Conservation (phyloP, 2,329 filamentous ascomycete species). For the Colletotrichum echinochloae region DNA sequence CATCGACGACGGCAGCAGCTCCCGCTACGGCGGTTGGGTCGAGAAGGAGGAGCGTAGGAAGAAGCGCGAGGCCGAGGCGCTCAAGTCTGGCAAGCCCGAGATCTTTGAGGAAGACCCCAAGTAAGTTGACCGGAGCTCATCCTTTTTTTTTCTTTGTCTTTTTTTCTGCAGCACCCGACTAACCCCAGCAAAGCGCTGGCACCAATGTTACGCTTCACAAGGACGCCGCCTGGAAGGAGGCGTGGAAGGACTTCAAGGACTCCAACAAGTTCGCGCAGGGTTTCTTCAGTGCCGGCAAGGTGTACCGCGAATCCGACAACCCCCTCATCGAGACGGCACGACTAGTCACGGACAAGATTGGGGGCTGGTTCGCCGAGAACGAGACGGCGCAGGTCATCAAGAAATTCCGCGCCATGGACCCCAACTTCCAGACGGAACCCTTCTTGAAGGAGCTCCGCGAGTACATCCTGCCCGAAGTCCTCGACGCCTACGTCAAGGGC, state of each 20-base stretch:
- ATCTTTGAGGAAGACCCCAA: conserved; percentile 85
- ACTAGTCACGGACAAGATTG: conserved; percentile 92
- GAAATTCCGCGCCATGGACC: conserved; percentile 96
- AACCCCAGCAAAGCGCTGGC: conserved; percentile 75
- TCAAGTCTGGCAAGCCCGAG: conserved; percentile 61
- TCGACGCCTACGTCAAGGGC: conserved; percentile 98
- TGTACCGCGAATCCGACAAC: conserved; percentile 97
- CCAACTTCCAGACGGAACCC: conserved; percentile 91
- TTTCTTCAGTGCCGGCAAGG: conserved; percentile 85
- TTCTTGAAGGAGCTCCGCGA: conserved; percentile 96
- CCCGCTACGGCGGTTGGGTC: conserved; percentile 94
- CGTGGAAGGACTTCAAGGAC: conserved; percentile 97
- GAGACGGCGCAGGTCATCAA: conserved; percentile 98
- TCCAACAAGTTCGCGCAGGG: conserved; percentile 89
- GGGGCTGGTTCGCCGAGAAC: conserved; percentile 98
- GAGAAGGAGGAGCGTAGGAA: conserved; percentile 94
- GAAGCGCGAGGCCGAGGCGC: conserved; percentile 79
- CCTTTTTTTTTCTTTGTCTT: no score
- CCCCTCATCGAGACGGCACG: conserved; percentile 92
- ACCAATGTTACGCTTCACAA: conserved; percentile 97
- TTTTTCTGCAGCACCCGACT: conserved; percentile 45
- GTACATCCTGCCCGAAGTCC: conserved; percentile 96
- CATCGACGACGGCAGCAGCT: conserved; percentile 96
- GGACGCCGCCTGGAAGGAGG: conserved; percentile 96
- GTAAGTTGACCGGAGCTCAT: conserved; percentile 65